Evolutionary conservation across 768 basidiomycete genomes (phyloP).

Genomic region (Boletus vinaceobasis): DNA sequence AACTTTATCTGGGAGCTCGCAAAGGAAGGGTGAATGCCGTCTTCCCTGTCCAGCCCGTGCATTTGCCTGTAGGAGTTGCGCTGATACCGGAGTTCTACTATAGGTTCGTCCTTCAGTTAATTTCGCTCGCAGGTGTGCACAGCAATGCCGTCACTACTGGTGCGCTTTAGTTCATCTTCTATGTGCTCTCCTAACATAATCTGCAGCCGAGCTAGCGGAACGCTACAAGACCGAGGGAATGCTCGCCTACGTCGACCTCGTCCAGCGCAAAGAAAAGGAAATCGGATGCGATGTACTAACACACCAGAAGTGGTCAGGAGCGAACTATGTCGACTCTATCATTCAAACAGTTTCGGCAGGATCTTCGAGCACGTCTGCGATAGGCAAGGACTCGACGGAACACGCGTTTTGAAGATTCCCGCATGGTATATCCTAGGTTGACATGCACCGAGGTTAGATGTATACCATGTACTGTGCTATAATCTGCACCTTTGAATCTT

Average conservation of each 20-base stretch:
- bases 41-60: neutral
- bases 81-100: slow-evolving; percentile 5
- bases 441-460: slow-evolving; percentile 3
- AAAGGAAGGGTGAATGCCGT: slow-evolving; percentile 66
- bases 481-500: neutral
- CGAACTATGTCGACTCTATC: slow-evolving; percentile 87
- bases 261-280: slow-evolving; percentile 86
- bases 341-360: slow-evolving; percentile 81
- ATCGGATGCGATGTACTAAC: slow-evolving; percentile 87
- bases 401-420: slow-evolving; percentile 57
- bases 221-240: slow-evolving; percentile 86
- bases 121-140: slow-evolving; percentile 89
- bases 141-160: slow-evolving; percentile 77
- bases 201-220: slow-evolving; percentile 69
- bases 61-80: neutral
- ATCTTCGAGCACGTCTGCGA: slow-evolving; percentile 80
- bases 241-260: slow-evolving; percentile 87
- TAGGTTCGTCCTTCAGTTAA: slow-evolving; percentile 84
- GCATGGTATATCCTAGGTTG: neutral
- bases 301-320: slow-evolving; percentile 96
- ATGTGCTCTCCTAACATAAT: slow-evolving; percentile 3
- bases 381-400: slow-evolving; percentile 88
- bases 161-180: slow-evolving; percentile 28
- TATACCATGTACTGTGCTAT: neutral
- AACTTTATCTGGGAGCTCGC: slow-evolving; percentile 88